phyloP scores from a whole-genome alignment of 208 protist genomes.

The Trichomonas vaginalis region DNA sequence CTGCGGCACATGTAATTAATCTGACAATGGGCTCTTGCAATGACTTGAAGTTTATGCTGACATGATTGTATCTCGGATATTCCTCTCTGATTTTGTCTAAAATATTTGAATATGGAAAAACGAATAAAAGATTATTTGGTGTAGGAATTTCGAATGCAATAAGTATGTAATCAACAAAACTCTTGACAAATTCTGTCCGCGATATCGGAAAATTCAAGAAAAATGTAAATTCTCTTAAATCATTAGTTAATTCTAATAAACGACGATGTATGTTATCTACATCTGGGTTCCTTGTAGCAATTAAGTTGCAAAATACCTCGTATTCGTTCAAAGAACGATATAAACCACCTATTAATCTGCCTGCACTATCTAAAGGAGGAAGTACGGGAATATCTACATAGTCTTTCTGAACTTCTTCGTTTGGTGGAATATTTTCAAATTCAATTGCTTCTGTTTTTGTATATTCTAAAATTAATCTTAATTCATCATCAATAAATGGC shows the following conservation, averaged over 20 bases:
- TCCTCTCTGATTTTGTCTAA: background rate
- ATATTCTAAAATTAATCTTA: background rate
- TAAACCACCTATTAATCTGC: background rate
- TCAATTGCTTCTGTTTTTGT: background rate
- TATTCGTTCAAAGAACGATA: background rate
- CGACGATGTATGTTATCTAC: background rate
- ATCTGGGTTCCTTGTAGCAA: background rate
- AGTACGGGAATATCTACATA: background rate
- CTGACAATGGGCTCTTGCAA: background rate
- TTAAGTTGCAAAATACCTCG: background rate
- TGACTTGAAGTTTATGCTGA: background rate
- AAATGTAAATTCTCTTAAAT: background rate
- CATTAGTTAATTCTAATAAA: background rate
- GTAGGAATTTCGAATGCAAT: background rate
- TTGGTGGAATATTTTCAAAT: background rate
- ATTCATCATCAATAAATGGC: background rate
- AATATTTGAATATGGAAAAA: no score
- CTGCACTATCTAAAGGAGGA: background rate
- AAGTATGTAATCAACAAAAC: background rate
- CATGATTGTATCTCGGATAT: background rate
- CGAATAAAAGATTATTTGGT: background rate
- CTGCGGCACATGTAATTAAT: background rate
- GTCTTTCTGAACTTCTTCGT: background rate
- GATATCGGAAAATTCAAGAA: background rate
- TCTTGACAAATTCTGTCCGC: background rate